Evolutionary conservation across 2,329 filamentous ascomycete species (phyloP).

Genomic region (Epichloe sp.): DNA sequence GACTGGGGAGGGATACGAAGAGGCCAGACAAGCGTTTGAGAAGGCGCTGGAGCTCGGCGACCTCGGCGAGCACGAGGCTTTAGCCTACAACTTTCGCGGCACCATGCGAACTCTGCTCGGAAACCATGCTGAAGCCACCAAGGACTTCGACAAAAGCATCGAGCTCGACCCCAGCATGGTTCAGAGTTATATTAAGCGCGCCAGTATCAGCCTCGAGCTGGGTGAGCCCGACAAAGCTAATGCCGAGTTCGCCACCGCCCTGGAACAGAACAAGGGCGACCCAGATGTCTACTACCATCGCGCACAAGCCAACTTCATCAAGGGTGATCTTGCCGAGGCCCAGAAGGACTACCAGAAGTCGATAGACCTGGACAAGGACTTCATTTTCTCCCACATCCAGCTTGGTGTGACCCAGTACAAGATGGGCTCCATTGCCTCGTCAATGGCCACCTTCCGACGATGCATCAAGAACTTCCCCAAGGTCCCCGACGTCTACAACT

Average conservation of each 20-base stretch:
- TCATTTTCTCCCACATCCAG: constrained; percentile 99
- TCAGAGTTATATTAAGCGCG: constrained; percentile 97
- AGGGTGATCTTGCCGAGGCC: constrained; percentile 81
- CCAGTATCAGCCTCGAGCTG: constrained; percentile 92
- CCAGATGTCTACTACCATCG: constrained; percentile 99
- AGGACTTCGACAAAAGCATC: constrained; percentile 83
- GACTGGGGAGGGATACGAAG: constrained; percentile 83
- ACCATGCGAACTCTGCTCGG: constrained; percentile 91
- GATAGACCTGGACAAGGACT: constrained; percentile 87
- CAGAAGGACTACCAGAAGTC: constrained; percentile 99
- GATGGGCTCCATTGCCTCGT: constrained; percentile 95
- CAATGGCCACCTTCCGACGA: constrained; percentile 94
- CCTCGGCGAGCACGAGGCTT: constrained; percentile 70
- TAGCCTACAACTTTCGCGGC: constrained; percentile 91
- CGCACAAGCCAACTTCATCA: constrained; percentile 95
- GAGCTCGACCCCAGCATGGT: constrained; percentile 78
- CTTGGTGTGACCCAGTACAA: constrained; percentile 99
- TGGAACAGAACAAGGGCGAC: constrained; percentile 73
- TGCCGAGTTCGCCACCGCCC: constrained; percentile 74
- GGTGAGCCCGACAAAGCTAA: constrained; percentile 79
- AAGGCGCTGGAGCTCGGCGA: constrained; percentile 73
- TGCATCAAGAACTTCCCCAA: constrained; percentile 98
- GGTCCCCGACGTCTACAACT: constrained; percentile 97
- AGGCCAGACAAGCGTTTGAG: constrained; percentile 75
- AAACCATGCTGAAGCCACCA: constrained; percentile 69